Base-by-base conservation (phyloP, 2,329 filamentous ascomycete species). In the Penicillium sp. region DNA sequence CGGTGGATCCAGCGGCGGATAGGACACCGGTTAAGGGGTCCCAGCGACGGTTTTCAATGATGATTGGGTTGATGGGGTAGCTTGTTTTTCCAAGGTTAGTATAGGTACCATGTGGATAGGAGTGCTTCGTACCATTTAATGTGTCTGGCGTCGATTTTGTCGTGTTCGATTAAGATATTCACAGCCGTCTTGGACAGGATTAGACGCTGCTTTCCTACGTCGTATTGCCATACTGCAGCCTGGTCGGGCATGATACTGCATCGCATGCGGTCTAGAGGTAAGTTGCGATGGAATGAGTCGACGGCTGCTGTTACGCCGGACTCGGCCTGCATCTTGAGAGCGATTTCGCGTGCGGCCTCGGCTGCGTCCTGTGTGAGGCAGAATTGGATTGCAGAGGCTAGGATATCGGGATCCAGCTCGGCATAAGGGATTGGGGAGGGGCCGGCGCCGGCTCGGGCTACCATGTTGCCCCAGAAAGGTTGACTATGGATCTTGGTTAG, bases 381-480 rank as follows among this genome's bases (percentile, higher is more conserved):
- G 42, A 65, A 70, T 4, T 51, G 57, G 34, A 79, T 78, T 4
- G 73, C 74, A 1, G 68, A 66, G 0, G 73, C 69, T 1, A 79
- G 60, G 10, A 65, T 72, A 8, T 71, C 60, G 3, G 68, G 61
- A 1, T 67, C 74, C n/a, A 79, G 64, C 13, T 66, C 55, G 38
- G 71, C 70, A 51, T 74, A 66, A 0, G 74, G 71, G 11, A 79
- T 72, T 0, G 76, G 76, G 4, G 61, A 54, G 2, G 76, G 73
- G 0, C 77, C 77, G 22, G 76, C 76, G 4, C 74, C 73, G 1
- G 74, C 70, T 41, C 63, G 61, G 6, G 73, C 72, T 1, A 79
- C 68, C 73, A 78, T 77, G 13, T 70, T 59, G 6, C 75, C 77
- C 77, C 77, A 80, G 56, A 80, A 79, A 1, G 72, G 73, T 54